These are phyloP conservation scores for Phytophthora quininea DNA, from an alignment of 352 stramenopile species.

Conservation along the genomic window DNA sequence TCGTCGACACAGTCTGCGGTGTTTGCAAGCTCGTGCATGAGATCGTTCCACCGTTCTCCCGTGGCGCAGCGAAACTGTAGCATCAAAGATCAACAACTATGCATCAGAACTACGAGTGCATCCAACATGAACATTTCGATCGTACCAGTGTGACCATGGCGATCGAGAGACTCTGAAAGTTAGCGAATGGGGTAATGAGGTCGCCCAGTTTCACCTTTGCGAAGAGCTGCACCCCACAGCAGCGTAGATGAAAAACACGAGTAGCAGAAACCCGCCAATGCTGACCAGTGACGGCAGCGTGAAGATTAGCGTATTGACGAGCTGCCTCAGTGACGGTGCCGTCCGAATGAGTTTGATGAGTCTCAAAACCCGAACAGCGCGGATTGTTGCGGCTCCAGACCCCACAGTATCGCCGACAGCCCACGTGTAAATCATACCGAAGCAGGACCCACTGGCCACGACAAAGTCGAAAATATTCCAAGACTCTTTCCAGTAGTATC, in stretches of 20 bases:
- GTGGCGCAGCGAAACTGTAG: slow-evolving; percentile 81
- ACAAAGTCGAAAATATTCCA: slow-evolving; percentile 90
- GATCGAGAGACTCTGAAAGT: slow-evolving; percentile 81
- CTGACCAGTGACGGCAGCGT: slow-evolving; percentile 79
- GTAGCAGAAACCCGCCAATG: slow-evolving; percentile 77
- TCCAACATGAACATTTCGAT: not conserved
- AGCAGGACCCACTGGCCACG: slow-evolving; percentile 52
- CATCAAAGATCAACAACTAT: slow-evolving; percentile 4
- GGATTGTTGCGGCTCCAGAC: slow-evolving; percentile 66
- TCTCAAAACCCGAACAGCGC: slow-evolving; percentile 81
- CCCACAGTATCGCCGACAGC: slow-evolving; percentile 29
- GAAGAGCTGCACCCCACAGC: slow-evolving; percentile 89
- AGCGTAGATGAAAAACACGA: slow-evolving; percentile 91
- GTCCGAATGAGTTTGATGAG: slow-evolving; percentile 76
- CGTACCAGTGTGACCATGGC: slow-evolving; percentile 80
- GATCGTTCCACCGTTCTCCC: slow-evolving; percentile 87
- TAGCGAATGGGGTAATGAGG: slow-evolving; percentile 69
- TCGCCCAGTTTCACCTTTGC: slow-evolving; percentile 64
- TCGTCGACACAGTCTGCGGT: slow-evolving; percentile 36
- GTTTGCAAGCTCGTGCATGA: slow-evolving; percentile 78
- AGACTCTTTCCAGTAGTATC: slow-evolving; percentile 75
- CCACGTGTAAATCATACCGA: slow-evolving; percentile 57
- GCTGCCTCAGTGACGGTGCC: slow-evolving; percentile 68
- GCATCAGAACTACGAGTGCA: slow-evolving; percentile 3
- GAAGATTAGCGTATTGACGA: slow-evolving; percentile 85